phyloP scores from a whole-genome alignment of 225 moss, liverwort and hornwort genomes.

The Polytrichum commune region DNA sequence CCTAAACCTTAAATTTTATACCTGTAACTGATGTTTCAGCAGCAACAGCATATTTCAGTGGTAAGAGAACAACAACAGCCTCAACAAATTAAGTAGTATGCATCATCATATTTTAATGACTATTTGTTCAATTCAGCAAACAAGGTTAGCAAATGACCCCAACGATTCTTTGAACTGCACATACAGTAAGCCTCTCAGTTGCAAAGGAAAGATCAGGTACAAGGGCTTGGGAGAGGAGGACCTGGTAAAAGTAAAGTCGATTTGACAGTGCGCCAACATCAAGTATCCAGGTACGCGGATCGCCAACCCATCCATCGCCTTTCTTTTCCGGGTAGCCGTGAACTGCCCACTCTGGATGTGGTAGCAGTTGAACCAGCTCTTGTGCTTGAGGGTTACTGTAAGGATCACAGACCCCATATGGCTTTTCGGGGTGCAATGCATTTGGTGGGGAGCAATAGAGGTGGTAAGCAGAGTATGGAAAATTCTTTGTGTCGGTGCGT shows the following conservation, averaged over 20 bases:
- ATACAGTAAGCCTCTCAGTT: too few relatives aligned
- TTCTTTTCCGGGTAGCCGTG: slow-evolving; percentile 80
- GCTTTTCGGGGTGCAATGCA: slow-evolving; percentile 57
- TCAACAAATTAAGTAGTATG: too few relatives aligned
- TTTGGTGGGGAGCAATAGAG: slow-evolving; percentile 81
- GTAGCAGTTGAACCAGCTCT: slow-evolving; percentile 78
- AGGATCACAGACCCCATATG: slow-evolving; percentile 58
- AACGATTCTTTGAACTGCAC: too few relatives aligned
- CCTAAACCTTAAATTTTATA: too few relatives aligned
- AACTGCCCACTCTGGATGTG: slow-evolving; percentile 86
- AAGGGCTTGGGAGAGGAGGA: slow-evolving; percentile 2
- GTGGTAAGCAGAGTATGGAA: slow-evolving; percentile 81
- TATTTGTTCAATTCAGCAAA: too few relatives aligned
- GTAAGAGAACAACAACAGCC: too few relatives aligned
- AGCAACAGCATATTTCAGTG: too few relatives aligned
- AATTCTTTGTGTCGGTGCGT: slow-evolving; percentile 63
- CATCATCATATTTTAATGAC: too few relatives aligned
- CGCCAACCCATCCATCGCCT: slow-evolving; percentile 89
- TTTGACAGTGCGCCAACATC: slow-evolving; percentile 76
- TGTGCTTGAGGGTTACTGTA: slow-evolving; percentile 83
- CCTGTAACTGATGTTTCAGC: too few relatives aligned
- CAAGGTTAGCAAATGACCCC: too few relatives aligned
- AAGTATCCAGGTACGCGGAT: slow-evolving; percentile 73
- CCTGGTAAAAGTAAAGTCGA: slow-evolving; percentile 92
- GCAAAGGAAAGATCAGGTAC: not conserved